Base-by-base conservation (phyloP, 2,329 filamentous ascomycete genomes). In the Xylariales sp. region DNA sequence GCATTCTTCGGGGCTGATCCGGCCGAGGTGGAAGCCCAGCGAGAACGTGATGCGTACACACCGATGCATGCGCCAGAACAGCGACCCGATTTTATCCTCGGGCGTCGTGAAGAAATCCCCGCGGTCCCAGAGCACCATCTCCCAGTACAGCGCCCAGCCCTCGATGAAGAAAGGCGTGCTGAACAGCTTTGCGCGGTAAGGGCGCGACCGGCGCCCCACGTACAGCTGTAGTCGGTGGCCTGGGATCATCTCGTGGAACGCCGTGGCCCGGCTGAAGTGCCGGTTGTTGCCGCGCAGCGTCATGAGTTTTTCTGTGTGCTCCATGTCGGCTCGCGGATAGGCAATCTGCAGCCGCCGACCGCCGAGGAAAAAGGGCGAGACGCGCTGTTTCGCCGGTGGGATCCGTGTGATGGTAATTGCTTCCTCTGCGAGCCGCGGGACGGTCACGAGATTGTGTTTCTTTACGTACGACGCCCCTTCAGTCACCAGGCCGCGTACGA, bases 41-140 rank as follows among this genome's bases (percentile, higher is more conserved):
- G 85, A 87, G 76, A 89, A 89, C 12, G 86, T 78, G 70, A 89
- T 89, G 45, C 87, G 83, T 5, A 84, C 84, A 71, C 87, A 89
- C 34, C 87, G 84, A 74, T 90, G 87, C 83, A 89, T 88, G 14
- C 86, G 82, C 87, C 87, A 89, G 74, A 89, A 89, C 7, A 90
- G 76, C 69, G 87, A 86, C 0, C 87, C 87, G 28, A 89, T 81
- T 46, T 81, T 81, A 69, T 89, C 84, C 66, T 86, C 83, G 0
- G 86, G 80, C 0, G 80, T 80, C 3, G 79, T 78, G 64, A 84
- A 82, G 71, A 88, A 89, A 69, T 83, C 81, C 36, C 81, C 81
- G 34, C 84, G 80, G 49, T 85, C 76, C 86, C 86, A 90, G 16
- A 90, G 79, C 18, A 87, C 74, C 71, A 88, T 80, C 77, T 89